Evolutionary conservation across 2,329 filamentous ascomycete species (phyloP).

Genomic region (Aspergillus hiratsukae): DNA sequence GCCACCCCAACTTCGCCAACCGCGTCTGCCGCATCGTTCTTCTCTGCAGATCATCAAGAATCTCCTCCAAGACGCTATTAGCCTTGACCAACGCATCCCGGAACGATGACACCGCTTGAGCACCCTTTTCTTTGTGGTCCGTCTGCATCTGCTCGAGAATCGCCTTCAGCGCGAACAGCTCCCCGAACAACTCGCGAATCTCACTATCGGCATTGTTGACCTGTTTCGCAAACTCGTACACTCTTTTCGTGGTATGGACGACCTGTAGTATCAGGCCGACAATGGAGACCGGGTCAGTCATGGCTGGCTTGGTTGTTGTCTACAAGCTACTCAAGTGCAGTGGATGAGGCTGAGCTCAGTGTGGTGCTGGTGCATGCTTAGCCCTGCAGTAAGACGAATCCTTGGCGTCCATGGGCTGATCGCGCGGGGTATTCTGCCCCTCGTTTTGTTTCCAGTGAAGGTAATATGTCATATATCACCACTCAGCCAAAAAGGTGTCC

Average conservation of each 20-base stretch:
- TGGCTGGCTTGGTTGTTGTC: not conserved
- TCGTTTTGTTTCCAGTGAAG: not conserved
- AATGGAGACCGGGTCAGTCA: not conserved
- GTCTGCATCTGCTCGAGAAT: not conserved
- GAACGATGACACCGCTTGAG: not conserved
- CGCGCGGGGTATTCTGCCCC: not conserved
- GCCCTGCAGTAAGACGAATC: not conserved
- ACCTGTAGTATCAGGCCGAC: not conserved
- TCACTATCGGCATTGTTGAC: not conserved
- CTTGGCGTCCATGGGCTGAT: not conserved
- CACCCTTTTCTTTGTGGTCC: not conserved
- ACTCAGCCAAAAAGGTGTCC: no score
- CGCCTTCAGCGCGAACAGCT: not conserved
- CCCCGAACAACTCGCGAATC: not conserved
- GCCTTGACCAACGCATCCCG: not conserved
- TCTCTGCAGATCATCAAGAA: slow-evolving; percentile 15
- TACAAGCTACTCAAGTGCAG: no score
- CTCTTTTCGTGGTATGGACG: not conserved
- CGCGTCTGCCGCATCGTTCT: not conserved
- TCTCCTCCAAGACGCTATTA: not conserved
- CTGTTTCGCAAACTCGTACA: not conserved
- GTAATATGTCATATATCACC: not conserved
- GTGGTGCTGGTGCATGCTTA: no score
- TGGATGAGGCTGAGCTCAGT: no score
- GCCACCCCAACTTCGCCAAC: not conserved